These are phyloP conservation scores for Thermoascus crustaceus DNA, from an alignment of 2,329 filamentous ascomycete species.

Conservation along the genomic window DNA sequence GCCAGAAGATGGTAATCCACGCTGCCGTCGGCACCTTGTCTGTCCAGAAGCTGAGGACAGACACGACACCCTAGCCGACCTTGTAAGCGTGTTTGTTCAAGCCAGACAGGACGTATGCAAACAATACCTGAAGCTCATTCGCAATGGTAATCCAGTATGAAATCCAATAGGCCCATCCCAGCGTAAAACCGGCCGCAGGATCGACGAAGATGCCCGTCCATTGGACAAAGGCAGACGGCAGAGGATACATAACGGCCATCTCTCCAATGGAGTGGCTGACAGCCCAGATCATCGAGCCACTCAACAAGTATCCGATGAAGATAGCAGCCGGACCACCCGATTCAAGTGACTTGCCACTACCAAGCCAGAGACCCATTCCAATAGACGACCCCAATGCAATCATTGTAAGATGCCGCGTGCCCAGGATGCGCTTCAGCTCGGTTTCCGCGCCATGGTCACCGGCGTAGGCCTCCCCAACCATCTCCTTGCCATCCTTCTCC, in stretches of 20 bases:
- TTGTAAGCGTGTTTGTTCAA: too few relatives aligned
- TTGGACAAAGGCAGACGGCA: slow-evolving; percentile 41
- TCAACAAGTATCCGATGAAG: slow-evolving; percentile 39
- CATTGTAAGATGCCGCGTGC: slow-evolving; percentile 35
- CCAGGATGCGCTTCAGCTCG: slow-evolving; percentile 32
- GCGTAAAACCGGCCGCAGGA: slow-evolving; percentile 35
- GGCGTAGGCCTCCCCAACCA: too few relatives aligned
- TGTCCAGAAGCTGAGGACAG: slow-evolving; percentile 40
- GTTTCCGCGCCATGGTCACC: slow-evolving; percentile 20
- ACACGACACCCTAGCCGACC: slow-evolving; percentile 32
- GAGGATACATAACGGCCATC: slow-evolving; percentile 40
- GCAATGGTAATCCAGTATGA: slow-evolving; percentile 39
- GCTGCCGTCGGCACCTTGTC: slow-evolving; percentile 34
- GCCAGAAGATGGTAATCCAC: slow-evolving; percentile 39
- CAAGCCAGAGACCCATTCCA: slow-evolving; percentile 43
- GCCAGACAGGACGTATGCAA: too few relatives aligned
- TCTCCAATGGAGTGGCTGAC: slow-evolving; percentile 41
- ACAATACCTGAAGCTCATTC: slow-evolving; percentile 31
- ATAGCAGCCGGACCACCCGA: slow-evolving; percentile 38
- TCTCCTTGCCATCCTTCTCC: too few relatives aligned
- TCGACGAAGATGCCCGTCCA: slow-evolving; percentile 41
- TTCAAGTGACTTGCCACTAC: slow-evolving; percentile 34
- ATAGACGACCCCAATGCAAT: slow-evolving; percentile 35
- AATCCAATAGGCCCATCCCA: slow-evolving; percentile 44
- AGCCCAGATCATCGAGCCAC: slow-evolving; percentile 34